Evolutionary conservation across 768 basidiomycete genomes (phyloP).

Genomic region (Strobilomyces echinocephalus): DNA sequence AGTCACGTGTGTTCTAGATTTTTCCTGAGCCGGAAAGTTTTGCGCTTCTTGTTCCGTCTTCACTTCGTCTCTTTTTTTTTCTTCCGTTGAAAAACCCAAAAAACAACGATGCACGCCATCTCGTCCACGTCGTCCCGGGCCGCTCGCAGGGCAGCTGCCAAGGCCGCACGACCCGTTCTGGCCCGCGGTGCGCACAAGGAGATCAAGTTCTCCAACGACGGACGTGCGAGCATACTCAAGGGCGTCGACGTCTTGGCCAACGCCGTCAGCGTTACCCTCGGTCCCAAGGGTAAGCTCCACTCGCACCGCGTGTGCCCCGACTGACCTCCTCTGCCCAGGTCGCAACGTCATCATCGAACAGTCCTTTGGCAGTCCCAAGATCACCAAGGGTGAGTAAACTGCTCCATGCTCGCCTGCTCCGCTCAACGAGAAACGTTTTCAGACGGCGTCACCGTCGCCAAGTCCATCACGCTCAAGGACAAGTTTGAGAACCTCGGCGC

Average conservation of each 20-base stretch:
- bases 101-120: constrained; percentile 23
- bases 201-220: constrained; percentile 94
- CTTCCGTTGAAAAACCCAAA: neutral
- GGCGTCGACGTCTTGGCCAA: constrained; percentile 97
- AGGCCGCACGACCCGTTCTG: constrained; percentile 49
- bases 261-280: constrained; percentile 93
- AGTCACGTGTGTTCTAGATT: constrained; percentile 31
- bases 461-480: constrained; percentile 90
- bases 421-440: constrained; percentile 3
- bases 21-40: constrained; percentile 24
- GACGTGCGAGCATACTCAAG: constrained; percentile 86
- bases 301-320: no score
- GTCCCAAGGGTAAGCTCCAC: constrained; percentile 68
- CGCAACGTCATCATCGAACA: constrained; percentile 99
- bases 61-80: neutral
- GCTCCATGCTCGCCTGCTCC: constrained; percentile 57
- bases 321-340: constrained; percentile 39
- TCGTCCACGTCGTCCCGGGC: no score
- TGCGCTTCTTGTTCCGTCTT: constrained; percentile 11
- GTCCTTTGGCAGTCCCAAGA: constrained; percentile 84
- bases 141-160: constrained; percentile 62
- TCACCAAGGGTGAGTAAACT: constrained; percentile 85
- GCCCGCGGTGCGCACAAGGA: constrained; percentile 87
- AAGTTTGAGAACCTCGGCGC: constrained; percentile 99
- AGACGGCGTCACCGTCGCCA: constrained; percentile 99